These are phyloP conservation scores for Aegilops tauschii DNA, from an alignment of 176 grass and related monocot genomes.

Conservation along the genomic window DNA sequence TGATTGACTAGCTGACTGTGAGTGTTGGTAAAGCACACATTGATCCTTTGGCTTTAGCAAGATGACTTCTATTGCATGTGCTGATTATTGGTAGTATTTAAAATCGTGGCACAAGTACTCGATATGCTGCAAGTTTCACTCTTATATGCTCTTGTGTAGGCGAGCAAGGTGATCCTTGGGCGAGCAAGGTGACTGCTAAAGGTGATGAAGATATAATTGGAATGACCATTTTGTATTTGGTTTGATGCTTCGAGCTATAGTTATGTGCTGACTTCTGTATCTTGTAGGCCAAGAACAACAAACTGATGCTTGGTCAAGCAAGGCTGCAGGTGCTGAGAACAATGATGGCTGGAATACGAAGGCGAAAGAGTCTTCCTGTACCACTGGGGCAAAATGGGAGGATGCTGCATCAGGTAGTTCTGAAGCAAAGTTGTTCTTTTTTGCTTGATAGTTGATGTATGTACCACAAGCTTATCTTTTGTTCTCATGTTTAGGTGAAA, in stretches of 20 bases:
- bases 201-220: conserved; percentile 16
- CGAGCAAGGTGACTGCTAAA: conserved; percentile 36
- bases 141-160: conserved; percentile 9
- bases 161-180: conserved; percentile 43
- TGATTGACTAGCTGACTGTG: background rate
- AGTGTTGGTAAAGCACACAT: background rate
- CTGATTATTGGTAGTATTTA: background rate
- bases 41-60: conserved; percentile 12
- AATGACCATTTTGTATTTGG: background rate
- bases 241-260: conserved; percentile 8
- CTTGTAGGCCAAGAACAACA: conserved; percentile 45
- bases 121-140: background rate
- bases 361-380: conserved; percentile 4
- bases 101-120: conserved; percentile 4
- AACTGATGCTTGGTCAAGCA: conserved; percentile 44
- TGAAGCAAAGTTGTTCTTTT: conserved; percentile 26
- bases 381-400: conserved; percentile 1
- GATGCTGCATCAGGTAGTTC: conserved; percentile 28
- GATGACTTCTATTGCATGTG: background rate
- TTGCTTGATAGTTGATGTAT: background rate
- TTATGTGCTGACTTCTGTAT: conserved; percentile 10
- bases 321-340: conserved; percentile 22
- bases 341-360: conserved; percentile 40
- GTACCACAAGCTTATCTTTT: conserved; percentile 7
- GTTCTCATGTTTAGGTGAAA: conserved; percentile 29